A percentile compares a stretch with the other conserved stretches of the same genome.
phyloP scores from a whole-genome alignment of 257 asterid genomes.

The Haberlea rhodopensis region DNA sequence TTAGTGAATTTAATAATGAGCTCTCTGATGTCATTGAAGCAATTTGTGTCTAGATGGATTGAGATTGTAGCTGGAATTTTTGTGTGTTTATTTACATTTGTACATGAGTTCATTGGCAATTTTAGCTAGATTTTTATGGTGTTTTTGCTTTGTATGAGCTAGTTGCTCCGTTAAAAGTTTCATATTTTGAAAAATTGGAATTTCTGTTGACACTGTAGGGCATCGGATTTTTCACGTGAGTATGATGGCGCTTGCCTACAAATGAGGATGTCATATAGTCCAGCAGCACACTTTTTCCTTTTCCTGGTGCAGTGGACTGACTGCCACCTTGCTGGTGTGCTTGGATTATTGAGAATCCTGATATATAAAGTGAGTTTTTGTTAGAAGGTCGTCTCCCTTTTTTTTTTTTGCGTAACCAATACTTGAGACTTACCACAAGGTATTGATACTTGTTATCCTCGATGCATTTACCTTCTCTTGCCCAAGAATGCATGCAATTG shows the following conservation, averaged over 20 bases:
- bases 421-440: not conserved
- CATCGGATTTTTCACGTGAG: constrained; percentile 81
- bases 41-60: not conserved
- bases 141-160: not conserved
- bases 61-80: not conserved
- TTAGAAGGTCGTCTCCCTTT: not conserved
- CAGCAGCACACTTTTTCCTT: constrained; percentile 87
- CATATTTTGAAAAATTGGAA: not conserved
- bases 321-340: constrained; percentile 93
- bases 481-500: not conserved
- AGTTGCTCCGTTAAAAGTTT: not conserved
- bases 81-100: not conserved
- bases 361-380: constrained; percentile 67
- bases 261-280: constrained; percentile 95
- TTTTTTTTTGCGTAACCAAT: not conserved
- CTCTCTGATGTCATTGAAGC: not conserved
- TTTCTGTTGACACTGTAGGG: constrained; percentile 44
- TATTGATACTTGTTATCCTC: not conserved
- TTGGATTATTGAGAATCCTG: constrained; percentile 80
- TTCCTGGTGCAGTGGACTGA: constrained; percentile 96
- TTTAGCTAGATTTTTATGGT: not conserved
- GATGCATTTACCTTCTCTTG: not conserved
- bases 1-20: not conserved
- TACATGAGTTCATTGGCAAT: not conserved
- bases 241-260: constrained; percentile 93